phyloP scores from a whole-genome alignment of 495 filamentous ascomycete genomes.

The Lasiosphaeriaceae sp. region DNA sequence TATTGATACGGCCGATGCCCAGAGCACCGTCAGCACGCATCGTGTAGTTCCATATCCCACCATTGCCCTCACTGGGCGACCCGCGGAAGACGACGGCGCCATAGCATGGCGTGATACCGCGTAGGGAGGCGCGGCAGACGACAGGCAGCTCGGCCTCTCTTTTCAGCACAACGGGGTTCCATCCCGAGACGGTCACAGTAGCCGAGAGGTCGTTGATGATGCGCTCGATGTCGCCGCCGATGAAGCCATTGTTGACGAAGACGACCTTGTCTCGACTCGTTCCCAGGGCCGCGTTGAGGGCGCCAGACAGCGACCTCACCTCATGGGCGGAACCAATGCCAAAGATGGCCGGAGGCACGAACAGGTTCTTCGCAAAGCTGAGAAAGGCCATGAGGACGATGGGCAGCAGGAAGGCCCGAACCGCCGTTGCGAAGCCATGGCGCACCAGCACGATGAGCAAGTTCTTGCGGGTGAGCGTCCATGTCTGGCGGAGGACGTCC shows the following conservation, averaged over 20 bases:
- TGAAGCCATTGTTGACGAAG: slow-evolving; percentile 73
- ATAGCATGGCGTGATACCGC: slow-evolving; percentile 69
- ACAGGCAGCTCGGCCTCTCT: slow-evolving; percentile 52
- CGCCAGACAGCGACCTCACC: slow-evolving; percentile 57
- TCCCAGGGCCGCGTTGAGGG: slow-evolving; percentile 45
- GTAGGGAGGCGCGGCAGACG: slow-evolving; percentile 61
- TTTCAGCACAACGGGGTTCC: slow-evolving; percentile 50
- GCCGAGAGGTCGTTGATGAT: slow-evolving; percentile 60
- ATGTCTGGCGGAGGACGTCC: slow-evolving; percentile 54
- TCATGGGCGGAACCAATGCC: slow-evolving; percentile 59
- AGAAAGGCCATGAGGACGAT: slow-evolving; percentile 66
- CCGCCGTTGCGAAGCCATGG: slow-evolving; percentile 56
- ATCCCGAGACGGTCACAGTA: slow-evolving; percentile 48
- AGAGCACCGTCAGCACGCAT: slow-evolving; percentile 67
- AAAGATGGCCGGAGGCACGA: slow-evolving; percentile 60
- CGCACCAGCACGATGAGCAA: slow-evolving; percentile 64
- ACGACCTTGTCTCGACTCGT: slow-evolving; percentile 60
- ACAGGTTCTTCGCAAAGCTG: slow-evolving; percentile 64
- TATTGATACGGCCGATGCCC: slow-evolving; percentile 52
- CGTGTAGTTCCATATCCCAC: slow-evolving; percentile 79
- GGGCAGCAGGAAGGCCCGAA: slow-evolving; percentile 68
- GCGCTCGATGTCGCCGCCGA: slow-evolving; percentile 64
- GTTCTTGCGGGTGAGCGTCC: slow-evolving; percentile 72
- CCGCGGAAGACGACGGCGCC: slow-evolving; percentile 71
- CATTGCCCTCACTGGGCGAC: slow-evolving; percentile 63